These are phyloP conservation scores for Ganoderma resinaceum DNA, from an alignment of 1,284 basidiomycete species.

Conservation along the genomic window DNA sequence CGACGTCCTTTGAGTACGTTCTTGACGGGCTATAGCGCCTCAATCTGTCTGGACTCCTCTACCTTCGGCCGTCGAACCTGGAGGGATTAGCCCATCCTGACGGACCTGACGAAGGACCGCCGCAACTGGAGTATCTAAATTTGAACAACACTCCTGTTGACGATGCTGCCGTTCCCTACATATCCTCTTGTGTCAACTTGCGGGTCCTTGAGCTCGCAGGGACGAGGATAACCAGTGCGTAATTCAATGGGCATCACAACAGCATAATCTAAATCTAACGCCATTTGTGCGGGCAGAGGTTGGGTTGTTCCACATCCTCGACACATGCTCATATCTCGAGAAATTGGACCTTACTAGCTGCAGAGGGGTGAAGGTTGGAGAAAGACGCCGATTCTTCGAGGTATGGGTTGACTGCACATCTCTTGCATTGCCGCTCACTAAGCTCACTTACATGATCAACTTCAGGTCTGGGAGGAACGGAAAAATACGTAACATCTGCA, in stretches of 20 bases:
- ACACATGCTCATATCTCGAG: constrained; percentile 58
- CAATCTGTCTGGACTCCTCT: constrained; percentile 61
- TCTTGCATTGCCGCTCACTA: neutral
- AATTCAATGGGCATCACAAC: too few species aligned
- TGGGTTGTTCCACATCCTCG: constrained; percentile 63
- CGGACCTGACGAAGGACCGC: constrained; percentile 37
- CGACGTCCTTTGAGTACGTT: neutral
- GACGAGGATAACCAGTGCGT: constrained; percentile 61
- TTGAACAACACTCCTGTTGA: constrained; percentile 69
- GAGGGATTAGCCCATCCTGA: constrained; percentile 51
- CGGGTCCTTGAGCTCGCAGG: constrained; percentile 58
- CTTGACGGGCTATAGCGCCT: constrained; percentile 39
- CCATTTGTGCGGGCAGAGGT: constrained; percentile 44
- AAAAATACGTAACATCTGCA: constrained; percentile 16
- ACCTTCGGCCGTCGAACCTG: constrained; percentile 60
- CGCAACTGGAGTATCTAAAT: constrained; percentile 55
- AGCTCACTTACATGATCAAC: too few species aligned
- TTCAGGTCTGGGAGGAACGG: constrained; percentile 55
- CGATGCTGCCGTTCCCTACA: constrained; percentile 58
- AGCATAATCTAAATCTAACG: neutral
- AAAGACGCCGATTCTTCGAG: constrained; percentile 74
- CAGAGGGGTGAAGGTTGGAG: constrained; percentile 61
- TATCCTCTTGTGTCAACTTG: constrained; percentile 58
- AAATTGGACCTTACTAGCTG: constrained; percentile 71
- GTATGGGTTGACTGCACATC: constrained; percentile 39